Percentiles rank a stretch among this genome's conserved stretches.
Evolutionary conservation across 1,284 basidiomycete genomes (phyloP).

Genomic region (Psilocybe mexicana): DNA sequence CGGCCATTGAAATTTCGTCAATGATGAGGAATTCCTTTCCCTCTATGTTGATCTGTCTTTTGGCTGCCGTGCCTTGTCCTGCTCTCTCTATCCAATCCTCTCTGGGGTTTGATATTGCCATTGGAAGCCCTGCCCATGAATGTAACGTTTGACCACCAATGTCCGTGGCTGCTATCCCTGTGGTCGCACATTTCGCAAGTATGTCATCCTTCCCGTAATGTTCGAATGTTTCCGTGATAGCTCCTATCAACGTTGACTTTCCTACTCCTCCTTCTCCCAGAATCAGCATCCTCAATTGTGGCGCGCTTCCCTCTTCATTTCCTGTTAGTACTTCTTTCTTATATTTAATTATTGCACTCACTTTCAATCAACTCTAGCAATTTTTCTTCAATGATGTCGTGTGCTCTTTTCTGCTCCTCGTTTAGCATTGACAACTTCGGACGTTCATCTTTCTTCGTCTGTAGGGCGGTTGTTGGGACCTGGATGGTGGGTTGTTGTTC

Average conservation of each 20-base stretch:
- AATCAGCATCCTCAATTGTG: slow-evolving; percentile 29
- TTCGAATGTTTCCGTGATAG: slow-evolving; percentile 29
- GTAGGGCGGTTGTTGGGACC: not conserved
- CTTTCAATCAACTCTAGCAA: slow-evolving; percentile 10
- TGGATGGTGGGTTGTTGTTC: no score
- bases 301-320: slow-evolving; percentile 10
- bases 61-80: slow-evolving; percentile 3
- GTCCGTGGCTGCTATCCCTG: slow-evolving; percentile 35
- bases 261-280: slow-evolving; percentile 34
- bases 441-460: not conserved
- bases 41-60: slow-evolving; percentile 18
- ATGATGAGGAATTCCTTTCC: slow-evolving; percentile 21
- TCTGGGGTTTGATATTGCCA: not conserved
- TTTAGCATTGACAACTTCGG: not conserved
- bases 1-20: slow-evolving; percentile 34
- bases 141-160: slow-evolving; percentile 36
- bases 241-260: slow-evolving; percentile 32
- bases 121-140: slow-evolving; percentile 19
- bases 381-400: slow-evolving; percentile 4
- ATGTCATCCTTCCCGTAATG: not conserved
- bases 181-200: slow-evolving; percentile 30
- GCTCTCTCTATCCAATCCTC: slow-evolving; percentile 7
- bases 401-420: slow-evolving; percentile 7
- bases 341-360: not conserved
- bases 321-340: not conserved